Conservation (phyloP, 139 green algal genomes). For the Chara braunii region DNA sequence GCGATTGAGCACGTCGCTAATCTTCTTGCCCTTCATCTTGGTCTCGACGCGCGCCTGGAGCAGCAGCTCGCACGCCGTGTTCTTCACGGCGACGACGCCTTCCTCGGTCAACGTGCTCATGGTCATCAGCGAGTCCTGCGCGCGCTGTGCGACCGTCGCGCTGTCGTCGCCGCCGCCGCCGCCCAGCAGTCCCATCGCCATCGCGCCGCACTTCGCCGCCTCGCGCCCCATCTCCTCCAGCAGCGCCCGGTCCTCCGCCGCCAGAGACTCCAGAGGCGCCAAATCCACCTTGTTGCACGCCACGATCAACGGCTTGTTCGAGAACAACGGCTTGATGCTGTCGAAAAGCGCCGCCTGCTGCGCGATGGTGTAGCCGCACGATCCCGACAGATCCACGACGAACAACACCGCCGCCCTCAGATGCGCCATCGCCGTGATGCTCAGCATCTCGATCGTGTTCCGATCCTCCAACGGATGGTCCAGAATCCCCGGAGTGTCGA, state of each 20-base stretch:
- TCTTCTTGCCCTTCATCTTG: conserved; percentile 82
- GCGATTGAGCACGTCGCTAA: conserved; percentile 77
- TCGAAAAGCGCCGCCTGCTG: conserved; percentile 95
- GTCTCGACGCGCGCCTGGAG: conserved; percentile 77
- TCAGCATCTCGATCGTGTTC: conserved; percentile 95
- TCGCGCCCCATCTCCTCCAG: conserved; percentile 69
- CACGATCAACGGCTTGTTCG: conserved; percentile 95
- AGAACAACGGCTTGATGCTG: conserved; percentile 95
- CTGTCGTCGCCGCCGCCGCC: conserved; percentile 6
- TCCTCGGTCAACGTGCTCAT: conserved; percentile 91
- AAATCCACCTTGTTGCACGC: conserved; percentile 90
- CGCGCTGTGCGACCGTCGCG: conserved; percentile 29
- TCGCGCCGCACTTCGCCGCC: conserved; percentile 19
- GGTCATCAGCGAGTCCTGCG: conserved; percentile 54
- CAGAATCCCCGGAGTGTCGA: conserved; percentile 97
- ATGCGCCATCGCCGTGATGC: conserved; percentile 94
- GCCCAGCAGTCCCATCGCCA: conserved; percentile 1
- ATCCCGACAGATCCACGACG: conserved; percentile 88
- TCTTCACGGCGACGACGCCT: conserved; percentile 79
- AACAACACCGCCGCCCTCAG: conserved; percentile 92
- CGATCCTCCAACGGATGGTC: conserved; percentile 94
- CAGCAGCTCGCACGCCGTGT: conserved; percentile 83
- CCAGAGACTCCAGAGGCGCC: conserved; percentile 34
- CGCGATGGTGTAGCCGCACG: conserved; percentile 87
- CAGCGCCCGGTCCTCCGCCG: conserved; percentile 53